phyloP scores from a whole-genome alignment of 495 filamentous ascomycete genomes.

The Neurospora intermedia region DNA sequence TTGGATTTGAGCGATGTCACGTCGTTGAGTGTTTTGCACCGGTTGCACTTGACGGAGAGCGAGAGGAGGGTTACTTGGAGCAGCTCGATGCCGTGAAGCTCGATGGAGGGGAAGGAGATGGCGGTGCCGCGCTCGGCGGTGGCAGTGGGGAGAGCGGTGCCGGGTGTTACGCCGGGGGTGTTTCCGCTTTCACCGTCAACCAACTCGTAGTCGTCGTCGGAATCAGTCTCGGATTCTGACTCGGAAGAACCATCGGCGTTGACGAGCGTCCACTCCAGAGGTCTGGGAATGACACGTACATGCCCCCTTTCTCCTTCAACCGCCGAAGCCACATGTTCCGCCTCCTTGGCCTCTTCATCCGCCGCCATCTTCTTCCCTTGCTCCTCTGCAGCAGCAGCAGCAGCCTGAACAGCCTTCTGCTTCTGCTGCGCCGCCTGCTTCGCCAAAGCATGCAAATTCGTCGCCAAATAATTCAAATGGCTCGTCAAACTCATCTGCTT shows the following conservation, averaged over 20 bases:
- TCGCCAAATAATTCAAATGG: slow-evolving; percentile 65
- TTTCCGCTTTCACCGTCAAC: slow-evolving; percentile 31
- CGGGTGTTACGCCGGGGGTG: slow-evolving; percentile 20
- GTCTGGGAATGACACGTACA: slow-evolving; percentile 65
- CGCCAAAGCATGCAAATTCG: slow-evolving; percentile 62
- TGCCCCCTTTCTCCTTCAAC: slow-evolving; percentile 45
- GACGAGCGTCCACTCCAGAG: slow-evolving; percentile 64
- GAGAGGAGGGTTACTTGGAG: slow-evolving; percentile 61
- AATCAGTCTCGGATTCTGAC: slow-evolving; percentile 20
- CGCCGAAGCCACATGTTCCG: slow-evolving; percentile 9
- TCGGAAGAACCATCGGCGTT: slow-evolving; percentile 15
- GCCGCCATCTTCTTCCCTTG: neutral
- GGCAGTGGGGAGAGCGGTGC: slow-evolving; percentile 28
- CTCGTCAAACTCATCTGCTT: slow-evolving; percentile 56
- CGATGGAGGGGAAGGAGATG: slow-evolving; percentile 72
- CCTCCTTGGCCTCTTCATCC: slow-evolving; percentile 17
- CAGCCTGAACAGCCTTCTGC: neutral
- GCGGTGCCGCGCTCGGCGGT: slow-evolving; percentile 54
- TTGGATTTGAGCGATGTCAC: slow-evolving; percentile 50
- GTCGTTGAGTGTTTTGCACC: slow-evolving; percentile 72
- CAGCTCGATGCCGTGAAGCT: slow-evolving; percentile 73
- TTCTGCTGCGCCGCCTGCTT: slow-evolving; percentile 27
- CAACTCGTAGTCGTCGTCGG: slow-evolving; percentile 15
- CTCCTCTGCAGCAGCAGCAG: neutral
- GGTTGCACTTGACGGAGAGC: slow-evolving; percentile 68